Evolutionary conservation across 345 rosid genomes (phyloP), one percentile per base, ranked within the genome.

Genomic region (Citrus mangshanensis): DNA sequence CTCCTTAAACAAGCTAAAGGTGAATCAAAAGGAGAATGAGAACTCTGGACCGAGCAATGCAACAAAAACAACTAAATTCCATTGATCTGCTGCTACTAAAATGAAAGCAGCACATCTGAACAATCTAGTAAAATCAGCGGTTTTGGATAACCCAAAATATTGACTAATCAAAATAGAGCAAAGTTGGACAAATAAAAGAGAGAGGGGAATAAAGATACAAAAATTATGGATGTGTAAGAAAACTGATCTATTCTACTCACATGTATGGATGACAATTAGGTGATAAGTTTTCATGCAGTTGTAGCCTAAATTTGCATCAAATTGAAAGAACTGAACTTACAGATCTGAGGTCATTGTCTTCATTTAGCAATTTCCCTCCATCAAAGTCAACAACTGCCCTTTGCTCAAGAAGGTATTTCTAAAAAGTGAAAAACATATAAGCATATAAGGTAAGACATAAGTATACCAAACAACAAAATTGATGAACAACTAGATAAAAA

Each of bases 321-420:
- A 61, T 56, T 28, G 79, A 73, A 55, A 40, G 67, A 72, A 72
- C 73, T 55, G 66, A 84, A 88, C 98, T 82, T 87, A 95, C 98
- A 84, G 98, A 87, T 95, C 98, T 89, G 76, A 95, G 76, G 86
- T 95, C 98, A 85, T 82, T 90, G 84, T 95, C 98, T 86, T 95
- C 98, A 80, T 95, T 95, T 71, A 95, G 97, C 78, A 92, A 84
- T 84, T 88, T 93, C 25, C 97, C 93, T 77, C 95, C 94, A 85
- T 95, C 98, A 77, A 65, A 85, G 79, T 93, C 93, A 80, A 93
- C 80, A 75, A 92, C 88, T 30, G 98, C 98, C 49, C 91, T 89
- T 87, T 93, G 92, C 89, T 95, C 98, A 32, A 95, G 95, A 84
- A 95, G 97, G 86, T 93, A 93, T 81, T 88, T 92, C 98, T 93